These are phyloP conservation scores for Hymenoscyphus salicellus DNA, from an alignment of 2,329 filamentous ascomycete genomes.

Conservation along the genomic window DNA sequence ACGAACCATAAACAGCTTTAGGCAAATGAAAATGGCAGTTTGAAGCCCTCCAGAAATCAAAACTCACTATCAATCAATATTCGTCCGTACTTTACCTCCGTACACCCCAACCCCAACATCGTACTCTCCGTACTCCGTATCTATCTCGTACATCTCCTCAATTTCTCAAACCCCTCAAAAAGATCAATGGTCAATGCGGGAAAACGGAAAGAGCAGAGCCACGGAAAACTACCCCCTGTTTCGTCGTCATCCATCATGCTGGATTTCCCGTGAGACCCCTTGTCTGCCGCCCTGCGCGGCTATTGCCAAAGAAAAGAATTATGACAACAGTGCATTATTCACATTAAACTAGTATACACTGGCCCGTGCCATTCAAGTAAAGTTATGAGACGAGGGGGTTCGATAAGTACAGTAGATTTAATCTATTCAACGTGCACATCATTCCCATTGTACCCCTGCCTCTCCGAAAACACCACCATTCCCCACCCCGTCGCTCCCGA, in stretches of 20 bases:
- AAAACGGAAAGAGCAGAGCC: background rate
- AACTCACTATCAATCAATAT: background rate
- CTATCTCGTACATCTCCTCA: background rate
- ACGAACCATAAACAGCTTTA: background rate
- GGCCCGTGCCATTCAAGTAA: background rate
- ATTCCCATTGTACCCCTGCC: background rate
- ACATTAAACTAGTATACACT: background rate
- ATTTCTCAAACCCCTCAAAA: background rate
- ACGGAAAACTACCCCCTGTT: background rate
- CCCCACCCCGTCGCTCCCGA: background rate
- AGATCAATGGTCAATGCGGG: background rate
- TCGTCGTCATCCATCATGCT: background rate
- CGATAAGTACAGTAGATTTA: background rate
- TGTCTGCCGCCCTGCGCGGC: background rate
- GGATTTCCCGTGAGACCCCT: background rate
- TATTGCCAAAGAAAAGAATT: background rate
- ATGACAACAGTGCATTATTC: background rate
- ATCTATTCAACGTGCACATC: conserved; percentile 11
- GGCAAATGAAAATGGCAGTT: background rate
- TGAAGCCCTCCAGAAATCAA: background rate
- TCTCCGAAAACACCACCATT: background rate
- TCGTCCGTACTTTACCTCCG: background rate
- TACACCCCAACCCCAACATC: no score
- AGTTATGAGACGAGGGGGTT: background rate
- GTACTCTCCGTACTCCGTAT: background rate